Evolutionary conservation across 371 early-diverging fungal species (phyloP).

Genomic region (Apophysomyces elegans): DNA sequence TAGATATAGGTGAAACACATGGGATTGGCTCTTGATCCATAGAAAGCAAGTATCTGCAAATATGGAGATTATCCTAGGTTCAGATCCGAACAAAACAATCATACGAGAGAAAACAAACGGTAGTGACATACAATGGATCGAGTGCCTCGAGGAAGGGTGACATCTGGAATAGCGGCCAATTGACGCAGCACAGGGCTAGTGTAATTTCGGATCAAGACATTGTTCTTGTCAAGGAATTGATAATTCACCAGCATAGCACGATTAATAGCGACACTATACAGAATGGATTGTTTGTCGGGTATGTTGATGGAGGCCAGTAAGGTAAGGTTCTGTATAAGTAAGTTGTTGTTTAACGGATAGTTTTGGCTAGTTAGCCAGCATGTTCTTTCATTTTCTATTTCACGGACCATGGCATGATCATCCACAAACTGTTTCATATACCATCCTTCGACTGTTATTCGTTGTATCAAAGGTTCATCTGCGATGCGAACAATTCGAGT

Average conservation of each 20-base stretch:
- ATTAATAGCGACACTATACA: conserved; percentile 44
- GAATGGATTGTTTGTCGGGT: conserved; percentile 46
- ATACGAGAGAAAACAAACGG: neutral
- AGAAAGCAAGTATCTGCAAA: conserved; percentile 37
- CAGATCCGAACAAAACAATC: neutral
- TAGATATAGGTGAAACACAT: conserved; percentile 49
- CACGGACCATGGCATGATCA: conserved; percentile 42
- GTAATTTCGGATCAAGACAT: conserved; percentile 29
- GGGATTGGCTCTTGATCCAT: conserved; percentile 49
- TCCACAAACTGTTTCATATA: conserved; percentile 52
- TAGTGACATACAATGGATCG: conserved; percentile 35
- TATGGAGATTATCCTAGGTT: no score
- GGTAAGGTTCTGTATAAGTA: conserved; percentile 42
- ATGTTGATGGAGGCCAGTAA: conserved; percentile 37
- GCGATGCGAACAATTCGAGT: conserved; percentile 41
- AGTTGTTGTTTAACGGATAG: no score
- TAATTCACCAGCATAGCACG: conserved; percentile 44
- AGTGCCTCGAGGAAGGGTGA: conserved; percentile 42
- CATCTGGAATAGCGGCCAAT: conserved; percentile 33
- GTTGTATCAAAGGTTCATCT: conserved; percentile 42
- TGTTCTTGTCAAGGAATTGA: conserved; percentile 33
- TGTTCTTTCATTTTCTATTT: conserved; percentile 2
- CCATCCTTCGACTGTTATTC: conserved; percentile 37
- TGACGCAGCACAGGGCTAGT: conserved; percentile 44
- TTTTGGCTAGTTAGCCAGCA: neutral